Base-by-base conservation (phyloP, 2,329 filamentous ascomycete genomes). In the Diaporthe nobilis region DNA sequence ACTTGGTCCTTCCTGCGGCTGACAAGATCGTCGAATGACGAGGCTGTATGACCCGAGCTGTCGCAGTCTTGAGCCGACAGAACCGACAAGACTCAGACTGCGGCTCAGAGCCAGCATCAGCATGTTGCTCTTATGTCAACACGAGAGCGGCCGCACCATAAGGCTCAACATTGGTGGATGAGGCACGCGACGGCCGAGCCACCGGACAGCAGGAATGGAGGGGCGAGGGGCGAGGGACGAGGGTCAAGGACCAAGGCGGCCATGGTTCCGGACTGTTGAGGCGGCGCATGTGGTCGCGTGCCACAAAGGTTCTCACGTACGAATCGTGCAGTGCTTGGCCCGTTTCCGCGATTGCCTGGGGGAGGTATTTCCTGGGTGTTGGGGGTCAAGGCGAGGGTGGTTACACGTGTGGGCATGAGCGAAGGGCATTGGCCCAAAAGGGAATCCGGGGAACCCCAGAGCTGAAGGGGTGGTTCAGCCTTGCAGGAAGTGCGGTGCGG, bases 251-350 rank as follows among this genome's bases (percentile, higher is more conserved):
- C n/a, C 20, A 10, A 57, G 15, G 28, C 28, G 53, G 53, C 57
- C 8, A 60, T 8, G 20, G 22, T n/a, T 22, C n/a, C 57, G 5
- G n/a, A 25, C 22, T 13, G 34, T 42, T 49, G n/a, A 44, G 10
- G 58, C 42, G 63, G 25, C 25, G 37, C 44, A 68, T 68, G 31
- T 39, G 47, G 65, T 68, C 65, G 49, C 47, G 47, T 68, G 65
- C 47, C 65, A 53, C n/a, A 68, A 53, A 68, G 65, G 65, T 68
- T 42, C 65, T 68, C 65, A 31, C 34, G 49, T 68, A 68, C 31
- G 65, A 68, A 53, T 68, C 65, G 65, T 68, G 49, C 65, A 12
- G 65, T 17, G 28, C 65, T 53, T 53, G 47, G 65, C 65, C 65
- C 65, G 20, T 17, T 51, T 37, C 28, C 28, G 44, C 63, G 63